Evolutionary conservation across 75 land plant genomes (phyloP), one percentile per base, ranked within the genome.

Genomic region (Picea glauca): DNA sequence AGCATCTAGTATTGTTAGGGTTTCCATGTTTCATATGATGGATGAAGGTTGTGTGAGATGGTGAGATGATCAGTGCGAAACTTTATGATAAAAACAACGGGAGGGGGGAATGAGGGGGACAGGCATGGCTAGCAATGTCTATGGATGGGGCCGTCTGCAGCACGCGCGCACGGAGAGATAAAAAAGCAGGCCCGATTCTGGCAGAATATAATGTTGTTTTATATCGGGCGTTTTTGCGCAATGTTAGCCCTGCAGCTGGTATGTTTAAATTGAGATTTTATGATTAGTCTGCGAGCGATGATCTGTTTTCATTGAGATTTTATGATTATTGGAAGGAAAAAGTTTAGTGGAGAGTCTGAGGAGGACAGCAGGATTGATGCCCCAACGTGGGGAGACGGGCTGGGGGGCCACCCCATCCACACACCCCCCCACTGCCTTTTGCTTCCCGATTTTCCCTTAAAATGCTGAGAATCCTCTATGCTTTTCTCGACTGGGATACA

Each of bases 81-180:
- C 1, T 50, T 50, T 1, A 50, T 50, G 11, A 50, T 50, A 50
- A 9, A 8, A 50, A 8, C 8, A 50, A 50, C 56, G 56, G 56
- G 11, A 1, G 56, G 56, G 9, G 33, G 43, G 35, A 32, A 21
- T 43, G 26, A 70, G 50, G 9, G 74, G 43, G 50, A 40, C 74
- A 70, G 40, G 54, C 40, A 70, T 70, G 74, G 74, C 54, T 46
- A 8, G 12, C 23, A 20, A 70, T 70, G 74, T 43, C 74, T 46
- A 8, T 8, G 31, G 66, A 23, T 43, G 74, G 74, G 74, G 46
- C 74, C 74, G 54, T 70, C 26, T n/a, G 54, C 7, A 70, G 74
- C 74, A 70, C 74, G 74, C 74, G 74, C 43, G 74, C 54, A 70
- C 74, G 43, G n/a, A 70, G 74, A 17, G 74, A 70, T 38, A 40